phyloP scores from a whole-genome alignment of 805 yeast species.

The Wickerhamiella brachini region DNA sequence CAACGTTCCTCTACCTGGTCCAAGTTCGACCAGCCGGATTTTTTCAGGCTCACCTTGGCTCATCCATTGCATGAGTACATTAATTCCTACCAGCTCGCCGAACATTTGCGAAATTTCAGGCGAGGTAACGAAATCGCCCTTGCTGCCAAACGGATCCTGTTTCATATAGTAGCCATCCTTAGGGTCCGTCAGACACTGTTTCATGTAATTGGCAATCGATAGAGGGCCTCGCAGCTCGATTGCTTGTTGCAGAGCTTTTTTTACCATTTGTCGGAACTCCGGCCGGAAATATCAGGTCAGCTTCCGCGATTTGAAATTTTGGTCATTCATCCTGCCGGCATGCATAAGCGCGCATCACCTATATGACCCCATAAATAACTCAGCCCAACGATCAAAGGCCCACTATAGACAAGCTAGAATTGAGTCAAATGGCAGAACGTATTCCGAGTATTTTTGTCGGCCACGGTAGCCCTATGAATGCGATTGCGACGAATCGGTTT shows the following conservation, averaged over 20 bases:
- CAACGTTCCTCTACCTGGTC: constrained; percentile 76
- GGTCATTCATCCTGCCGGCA: neutral
- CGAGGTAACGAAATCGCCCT: constrained; percentile 71
- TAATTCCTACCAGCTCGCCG: constrained; percentile 73
- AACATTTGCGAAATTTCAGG: constrained; percentile 81
- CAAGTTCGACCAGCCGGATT: constrained; percentile 56
- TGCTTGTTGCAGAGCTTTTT: constrained; percentile 10
- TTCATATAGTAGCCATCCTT: constrained; percentile 67
- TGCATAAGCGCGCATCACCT: neutral
- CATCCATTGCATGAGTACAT: constrained; percentile 43
- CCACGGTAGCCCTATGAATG: constrained; percentile 14
- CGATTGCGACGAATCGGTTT: constrained; percentile 2
- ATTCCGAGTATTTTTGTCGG: constrained; percentile 5
- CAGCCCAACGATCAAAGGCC: neutral
- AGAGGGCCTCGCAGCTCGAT: constrained; percentile 59
- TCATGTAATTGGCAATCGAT: constrained; percentile 59
- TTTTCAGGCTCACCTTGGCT: constrained; percentile 38
- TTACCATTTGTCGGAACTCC: constrained; percentile 1
- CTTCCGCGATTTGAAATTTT: neutral
- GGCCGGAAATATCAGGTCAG: neutral
- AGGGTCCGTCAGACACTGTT: constrained; percentile 70
- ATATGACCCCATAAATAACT: too few relatives aligned
- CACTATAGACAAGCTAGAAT: neutral
- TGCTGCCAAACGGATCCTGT: constrained; percentile 51
- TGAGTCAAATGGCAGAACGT: neutral